Conservation (phyloP, 1,139 yeast species). For the Insectozyma bohioensis region DNA sequence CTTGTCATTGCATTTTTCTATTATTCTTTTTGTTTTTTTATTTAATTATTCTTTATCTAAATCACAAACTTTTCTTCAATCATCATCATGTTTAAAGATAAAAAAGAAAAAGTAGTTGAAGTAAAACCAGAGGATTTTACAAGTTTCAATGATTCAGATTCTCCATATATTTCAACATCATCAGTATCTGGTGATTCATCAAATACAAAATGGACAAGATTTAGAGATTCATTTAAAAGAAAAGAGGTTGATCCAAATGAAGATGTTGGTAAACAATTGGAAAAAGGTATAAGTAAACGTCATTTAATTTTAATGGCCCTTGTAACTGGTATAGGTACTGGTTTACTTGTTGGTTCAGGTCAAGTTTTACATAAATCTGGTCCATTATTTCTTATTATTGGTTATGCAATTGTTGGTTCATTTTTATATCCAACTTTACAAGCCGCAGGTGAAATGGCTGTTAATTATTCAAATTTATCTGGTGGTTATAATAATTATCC, state of each 20-base stretch:
- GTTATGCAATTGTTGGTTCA: slow-evolving; percentile 40
- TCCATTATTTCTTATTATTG: slow-evolving; percentile 35
- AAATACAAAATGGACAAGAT: slow-evolving; percentile 21
- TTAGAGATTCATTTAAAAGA: slow-evolving; percentile 32
- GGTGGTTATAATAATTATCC: slow-evolving; percentile 45
- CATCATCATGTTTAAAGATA: not conserved
- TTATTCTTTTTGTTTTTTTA: too few relatives aligned
- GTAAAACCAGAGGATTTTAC: slow-evolving; percentile 10
- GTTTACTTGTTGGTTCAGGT: slow-evolving; percentile 42
- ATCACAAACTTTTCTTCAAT: not conserved
- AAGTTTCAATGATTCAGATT: slow-evolving; percentile 12
- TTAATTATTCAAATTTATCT: slow-evolving; percentile 36
- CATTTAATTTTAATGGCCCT: slow-evolving; percentile 40
- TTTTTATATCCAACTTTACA: slow-evolving; percentile 41
- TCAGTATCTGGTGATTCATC: slow-evolving; percentile 4
- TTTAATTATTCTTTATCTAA: too few relatives aligned
- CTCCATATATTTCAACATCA: slow-evolving; percentile 12
- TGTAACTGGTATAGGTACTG: slow-evolving; percentile 44
- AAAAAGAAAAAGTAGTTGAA: slow-evolving; percentile 7
- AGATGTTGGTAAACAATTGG: slow-evolving; percentile 30
- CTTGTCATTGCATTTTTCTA: not conserved
- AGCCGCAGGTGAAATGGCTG: slow-evolving; percentile 46
- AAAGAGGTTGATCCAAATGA: slow-evolving; percentile 19
- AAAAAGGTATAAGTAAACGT: slow-evolving; percentile 34
- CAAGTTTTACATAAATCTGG: slow-evolving; percentile 32